Base-by-base conservation (phyloP, 2,329 filamentous ascomycete species). In the Diaporthe aspalathi region DNA sequence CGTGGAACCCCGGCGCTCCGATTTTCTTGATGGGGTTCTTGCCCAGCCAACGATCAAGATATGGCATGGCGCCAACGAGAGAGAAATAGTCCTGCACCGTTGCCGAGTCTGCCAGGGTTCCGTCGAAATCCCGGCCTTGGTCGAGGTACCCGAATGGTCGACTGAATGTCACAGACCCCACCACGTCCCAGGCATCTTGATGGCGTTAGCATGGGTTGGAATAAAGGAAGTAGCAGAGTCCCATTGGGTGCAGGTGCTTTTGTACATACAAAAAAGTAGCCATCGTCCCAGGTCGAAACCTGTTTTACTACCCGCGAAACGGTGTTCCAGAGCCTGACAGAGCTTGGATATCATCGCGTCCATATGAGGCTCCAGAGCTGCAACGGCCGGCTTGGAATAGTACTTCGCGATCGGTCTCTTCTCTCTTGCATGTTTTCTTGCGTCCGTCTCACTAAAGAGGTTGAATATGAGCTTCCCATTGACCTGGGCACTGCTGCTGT, bases 71-170 rank as follows among this genome's bases (percentile, higher is more conserved):
- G 76, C 74, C 75, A 67, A 80, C 72, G 16, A 69, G 54, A 22
- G 73, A 65, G 47, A 79, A 76, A 67, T 81, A 76, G 50, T 82
- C 79, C 3, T 81, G 74, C 2, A 80, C 76, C 45, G 77, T 73
- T 20, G 75, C 75, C n/a, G 75, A 67, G 24, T 72, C 72, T 17
- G 27, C 70, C 9, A 85, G 80, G 65, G 79, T 82, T 14, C 78
- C 78, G 62, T 80, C 80, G 70, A 81, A 78, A 72, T 86, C 83
- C 9, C 73, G 67, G 9, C 79, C 78, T 6, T 78, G 74, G 22
- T 82, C 76, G 47, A 85, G 75, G 75, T 84, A 85, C 11, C 83
- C 84, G 71, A 84, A 80, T 43, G 78, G 80, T 16, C 80, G 76
- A 60, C 80, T 80, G 69, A 83, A 85, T 40, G 80, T 81, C 8